These are phyloP conservation scores for Xylaria venustula DNA, from an alignment of 495 filamentous ascomycete species.

Conservation along the genomic window DNA sequence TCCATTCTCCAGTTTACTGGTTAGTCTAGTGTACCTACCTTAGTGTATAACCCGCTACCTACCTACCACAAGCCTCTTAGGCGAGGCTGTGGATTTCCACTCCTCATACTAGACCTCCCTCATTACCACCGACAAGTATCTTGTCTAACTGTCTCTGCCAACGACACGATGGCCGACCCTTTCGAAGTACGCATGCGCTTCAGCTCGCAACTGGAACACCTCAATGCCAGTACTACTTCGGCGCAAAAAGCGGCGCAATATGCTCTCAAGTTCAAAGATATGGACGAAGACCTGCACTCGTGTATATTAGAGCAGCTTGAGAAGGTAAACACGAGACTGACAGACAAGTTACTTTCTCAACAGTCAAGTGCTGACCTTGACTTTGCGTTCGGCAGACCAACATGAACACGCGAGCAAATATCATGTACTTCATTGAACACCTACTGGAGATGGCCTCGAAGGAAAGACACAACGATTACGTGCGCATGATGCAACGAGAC, in stretches of 20 bases:
- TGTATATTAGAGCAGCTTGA: slow-evolving; percentile 97
- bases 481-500: slow-evolving; percentile 92
- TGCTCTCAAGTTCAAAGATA: slow-evolving; percentile 86
- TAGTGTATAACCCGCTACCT: no score
- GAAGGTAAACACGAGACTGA: slow-evolving; percentile 46
- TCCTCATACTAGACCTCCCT: not conserved
- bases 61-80: not conserved
- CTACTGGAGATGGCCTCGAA: slow-evolving; percentile 82
- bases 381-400: slow-evolving; percentile 56
- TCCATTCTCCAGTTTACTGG: not conserved
- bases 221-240: slow-evolving; percentile 85
- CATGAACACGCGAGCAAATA: slow-evolving; percentile 97
- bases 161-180: slow-evolving; percentile 74
- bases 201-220: slow-evolving; percentile 77
- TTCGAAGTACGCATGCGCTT: slow-evolving; percentile 99
- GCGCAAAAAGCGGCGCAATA: slow-evolving; percentile 92
- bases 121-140: not conserved
- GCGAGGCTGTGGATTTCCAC: not conserved
- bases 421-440: slow-evolving; percentile 98
- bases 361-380: not conserved
- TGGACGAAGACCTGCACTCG: slow-evolving; percentile 94
- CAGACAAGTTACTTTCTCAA: not conserved
- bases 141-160: not conserved
- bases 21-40: not conserved
- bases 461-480: slow-evolving; percentile 72